Base-by-base conservation (phyloP, 2,329 filamentous ascomycete species). In the Diaporthe ampelina region DNA sequence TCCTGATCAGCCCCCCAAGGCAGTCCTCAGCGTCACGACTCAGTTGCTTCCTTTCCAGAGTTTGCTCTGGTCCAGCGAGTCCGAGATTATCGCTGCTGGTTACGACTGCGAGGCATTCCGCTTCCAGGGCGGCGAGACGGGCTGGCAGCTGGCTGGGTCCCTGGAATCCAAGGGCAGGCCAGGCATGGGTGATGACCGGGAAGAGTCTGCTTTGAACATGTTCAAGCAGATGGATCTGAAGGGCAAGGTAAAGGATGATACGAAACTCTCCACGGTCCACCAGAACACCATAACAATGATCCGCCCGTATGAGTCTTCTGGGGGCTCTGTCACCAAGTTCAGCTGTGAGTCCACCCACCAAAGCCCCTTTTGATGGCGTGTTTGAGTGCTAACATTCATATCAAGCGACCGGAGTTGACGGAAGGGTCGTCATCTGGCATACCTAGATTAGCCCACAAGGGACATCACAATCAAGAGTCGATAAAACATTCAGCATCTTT, bases 201-300 rank as follows among this genome's bases (percentile, higher is more conserved):
- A 98, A 84, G 97, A 98, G 83, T 97, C 94, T 77, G 97, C 97
- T 32, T 87, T 98, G 83, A 98, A 98, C 85, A 98, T 98, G 95
- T 99, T 99, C 87, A 91, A 92, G 80, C 95, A 98, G 87, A 98
- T 99, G 97, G 97, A 99, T 84, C 89, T 99, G 77, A 98, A 97
- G 89, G 97, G 97, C 76, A 97, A 97, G 85, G 87, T 89, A 73
- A 94, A 94, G 81, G 95, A 97, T 80, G 95, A 98, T 82, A 98
- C 95, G 5, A 94, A 97, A 86, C 88, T 99, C 79, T 97, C 95
- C 86, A 98, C 97, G 15, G 91, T 97, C 61, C 97, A 99, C 85
- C 97, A 99, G 83, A 99, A 99, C 85, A 98, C 95, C 35, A 94
- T 99, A 81, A 95, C 91, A 81, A 98, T 92, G 2, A 87, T 99